These are phyloP conservation scores for Adansonia madagascariensis DNA, from an alignment of 441 rosid genomes.

Conservation along the genomic window DNA sequence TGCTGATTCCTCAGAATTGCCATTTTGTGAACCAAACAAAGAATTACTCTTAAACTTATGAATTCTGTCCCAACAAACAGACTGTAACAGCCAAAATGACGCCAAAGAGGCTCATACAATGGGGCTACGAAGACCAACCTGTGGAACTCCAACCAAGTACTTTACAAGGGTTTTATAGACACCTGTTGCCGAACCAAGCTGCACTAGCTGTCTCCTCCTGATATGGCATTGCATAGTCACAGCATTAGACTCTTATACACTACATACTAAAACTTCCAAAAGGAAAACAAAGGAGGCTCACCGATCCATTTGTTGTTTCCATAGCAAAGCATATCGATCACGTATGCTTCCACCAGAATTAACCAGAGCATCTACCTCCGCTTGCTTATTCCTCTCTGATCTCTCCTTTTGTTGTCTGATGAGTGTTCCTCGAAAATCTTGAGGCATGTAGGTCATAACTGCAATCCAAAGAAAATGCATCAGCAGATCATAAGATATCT, in stretches of 20 bases:
- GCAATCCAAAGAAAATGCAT: conserved; percentile 31
- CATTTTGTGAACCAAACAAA: conserved; percentile 6
- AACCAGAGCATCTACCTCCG: conserved; percentile 82
- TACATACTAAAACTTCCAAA: conserved; percentile 4
- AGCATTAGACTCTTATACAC: conserved; percentile 28
- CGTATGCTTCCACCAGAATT: conserved; percentile 82
- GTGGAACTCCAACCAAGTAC: conserved; percentile 98
- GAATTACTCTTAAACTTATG: conserved; percentile 17
- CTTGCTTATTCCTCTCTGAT: conserved; percentile 96
- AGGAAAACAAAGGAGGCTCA: conserved; percentile 38
- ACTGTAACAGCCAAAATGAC: background rate
- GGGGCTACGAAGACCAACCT: conserved; percentile 50
- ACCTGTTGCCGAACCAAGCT: conserved; percentile 97
- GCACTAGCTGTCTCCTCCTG: conserved; percentile 95
- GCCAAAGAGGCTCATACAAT: conserved; percentile 20
- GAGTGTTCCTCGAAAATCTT: conserved; percentile 92
- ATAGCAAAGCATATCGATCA: conserved; percentile 77
- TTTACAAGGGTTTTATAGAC: conserved; percentile 96
- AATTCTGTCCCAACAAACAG: conserved; percentile 12
- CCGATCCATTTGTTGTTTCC: conserved; percentile 99
- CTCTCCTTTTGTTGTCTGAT: conserved; percentile 90
- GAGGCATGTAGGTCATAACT: conserved; percentile 99
- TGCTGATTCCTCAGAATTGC: background rate
- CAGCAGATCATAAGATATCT: conserved; percentile 1
- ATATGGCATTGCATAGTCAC: conserved; percentile 22